These are phyloP conservation scores for Rhododendron kiyosumense DNA, from an alignment of 148 eudicot genomes.

Conservation along the genomic window DNA sequence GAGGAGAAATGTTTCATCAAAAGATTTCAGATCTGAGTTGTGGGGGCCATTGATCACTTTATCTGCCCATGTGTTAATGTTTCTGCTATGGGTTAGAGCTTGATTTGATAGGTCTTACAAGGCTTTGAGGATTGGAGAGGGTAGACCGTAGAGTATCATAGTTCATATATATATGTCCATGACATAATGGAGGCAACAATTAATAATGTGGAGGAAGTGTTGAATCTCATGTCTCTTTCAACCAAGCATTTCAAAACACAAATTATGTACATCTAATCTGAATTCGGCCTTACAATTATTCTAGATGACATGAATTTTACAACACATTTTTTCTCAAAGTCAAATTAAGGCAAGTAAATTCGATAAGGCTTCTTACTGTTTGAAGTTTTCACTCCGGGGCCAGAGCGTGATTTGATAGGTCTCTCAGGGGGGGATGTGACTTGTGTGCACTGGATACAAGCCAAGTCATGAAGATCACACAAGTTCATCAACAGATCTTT, in stretches of 20 bases:
- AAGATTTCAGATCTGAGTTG: background rate
- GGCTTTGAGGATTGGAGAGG: background rate
- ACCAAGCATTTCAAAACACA: background rate
- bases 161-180: background rate
- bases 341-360: background rate
- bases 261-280: background rate
- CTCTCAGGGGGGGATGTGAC: background rate
- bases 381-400: background rate
- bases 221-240: background rate
- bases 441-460: background rate
- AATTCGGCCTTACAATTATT: background rate
- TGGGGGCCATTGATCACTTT: background rate
- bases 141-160: background rate
- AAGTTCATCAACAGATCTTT: background rate
- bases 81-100: background rate
- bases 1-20: background rate
- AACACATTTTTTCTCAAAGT: background rate
- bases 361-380: background rate
- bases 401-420: background rate
- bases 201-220: background rate
- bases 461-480: background rate
- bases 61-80: background rate
- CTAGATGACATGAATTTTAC: background rate
- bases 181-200: background rate
- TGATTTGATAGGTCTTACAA: background rate